Conservation (phyloP, 2,329 filamentous ascomycete genomes). For the Cladophialophora bantiana region DNA sequence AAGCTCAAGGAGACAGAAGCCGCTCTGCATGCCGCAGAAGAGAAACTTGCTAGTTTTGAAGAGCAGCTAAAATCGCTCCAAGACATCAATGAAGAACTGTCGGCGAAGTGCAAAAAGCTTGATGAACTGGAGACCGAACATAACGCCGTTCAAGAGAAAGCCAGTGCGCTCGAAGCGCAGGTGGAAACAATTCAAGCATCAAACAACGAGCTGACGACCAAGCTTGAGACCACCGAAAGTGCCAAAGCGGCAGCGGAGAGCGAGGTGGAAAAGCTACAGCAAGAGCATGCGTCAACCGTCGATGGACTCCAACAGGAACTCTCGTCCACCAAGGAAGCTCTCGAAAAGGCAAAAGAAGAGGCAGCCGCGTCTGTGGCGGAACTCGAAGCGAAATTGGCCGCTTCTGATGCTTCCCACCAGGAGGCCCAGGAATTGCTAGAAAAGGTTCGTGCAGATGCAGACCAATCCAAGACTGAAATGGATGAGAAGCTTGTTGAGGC, state of each 20-base stretch:
- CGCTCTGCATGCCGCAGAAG: slow-evolving; percentile 8
- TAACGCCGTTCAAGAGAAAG: slow-evolving; percentile 1
- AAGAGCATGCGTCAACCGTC: slow-evolving; percentile 12
- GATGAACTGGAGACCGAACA: slow-evolving; percentile 12
- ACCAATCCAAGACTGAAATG: slow-evolving; percentile 16
- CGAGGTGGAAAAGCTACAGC: slow-evolving; percentile 19
- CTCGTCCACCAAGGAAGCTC: slow-evolving; percentile 22
- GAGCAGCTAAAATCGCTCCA: slow-evolving; percentile 15
- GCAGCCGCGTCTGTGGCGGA: slow-evolving; percentile 18
- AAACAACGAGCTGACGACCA: slow-evolving; percentile 21
- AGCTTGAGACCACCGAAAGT: slow-evolving; percentile 14
- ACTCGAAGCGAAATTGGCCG: slow-evolving; percentile 23
- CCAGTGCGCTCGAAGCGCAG: slow-evolving; percentile 11
- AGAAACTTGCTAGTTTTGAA: slow-evolving; percentile 13
- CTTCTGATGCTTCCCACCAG: slow-evolving; percentile 13
- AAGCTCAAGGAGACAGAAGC: slow-evolving; percentile 19
- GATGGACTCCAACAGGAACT: slow-evolving; percentile 21
- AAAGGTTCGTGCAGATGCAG: slow-evolving; percentile 14
- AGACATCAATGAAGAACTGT: slow-evolving; percentile 18
- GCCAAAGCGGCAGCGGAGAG: slow-evolving; percentile 17
- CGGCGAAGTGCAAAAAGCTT: slow-evolving; percentile 21
- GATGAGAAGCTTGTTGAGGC: slow-evolving; percentile 23
- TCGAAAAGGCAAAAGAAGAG: slow-evolving; percentile 26
- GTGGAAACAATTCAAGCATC: slow-evolving; percentile 10
- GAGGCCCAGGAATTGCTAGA: slow-evolving; percentile 19